A percentile compares a stretch with the other conserved stretches of the same genome.
These are phyloP conservation scores for Phytopythium mirpurense DNA, from an alignment of 352 stramenopile genomes.

Conservation along the genomic window DNA sequence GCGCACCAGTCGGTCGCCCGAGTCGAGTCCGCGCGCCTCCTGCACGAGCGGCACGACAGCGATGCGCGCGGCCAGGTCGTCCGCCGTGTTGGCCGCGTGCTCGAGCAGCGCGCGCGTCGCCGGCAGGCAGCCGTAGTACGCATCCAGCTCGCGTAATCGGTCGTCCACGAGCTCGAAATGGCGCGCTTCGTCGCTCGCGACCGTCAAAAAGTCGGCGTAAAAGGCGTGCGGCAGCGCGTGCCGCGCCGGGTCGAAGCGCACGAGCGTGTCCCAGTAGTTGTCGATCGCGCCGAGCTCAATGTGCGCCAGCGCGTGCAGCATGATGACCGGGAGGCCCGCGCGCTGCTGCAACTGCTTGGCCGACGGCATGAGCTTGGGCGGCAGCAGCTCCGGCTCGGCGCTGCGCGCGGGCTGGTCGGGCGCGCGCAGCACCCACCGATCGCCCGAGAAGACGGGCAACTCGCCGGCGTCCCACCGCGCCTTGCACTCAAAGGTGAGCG, in stretches of 20 bases:
- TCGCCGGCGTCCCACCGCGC: constrained; percentile 29
- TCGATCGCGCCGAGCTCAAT: constrained; percentile 85
- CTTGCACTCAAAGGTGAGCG: constrained; percentile 55
- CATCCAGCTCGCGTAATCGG: constrained; percentile 51
- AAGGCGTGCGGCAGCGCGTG: constrained; percentile 51
- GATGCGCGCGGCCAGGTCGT: constrained; percentile 60
- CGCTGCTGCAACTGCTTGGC: constrained; percentile 59
- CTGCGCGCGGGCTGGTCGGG: constrained; percentile 46
- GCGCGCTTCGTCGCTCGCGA: constrained; percentile 70
- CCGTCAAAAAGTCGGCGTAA: constrained; percentile 69
- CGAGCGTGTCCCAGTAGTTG: constrained; percentile 87
- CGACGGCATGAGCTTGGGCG: constrained; percentile 67
- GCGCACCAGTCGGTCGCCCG: constrained; percentile 66
- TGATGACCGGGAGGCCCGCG: constrained; percentile 52
- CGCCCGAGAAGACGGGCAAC: constrained; percentile 29
- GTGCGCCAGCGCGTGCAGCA: constrained; percentile 80
- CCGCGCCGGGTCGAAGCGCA: constrained; percentile 58
- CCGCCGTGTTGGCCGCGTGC: constrained; percentile 66
- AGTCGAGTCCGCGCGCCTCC: constrained; percentile 73
- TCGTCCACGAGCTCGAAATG: constrained; percentile 78
- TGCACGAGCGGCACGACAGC: constrained; percentile 80
- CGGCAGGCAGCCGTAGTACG: constrained; percentile 61
- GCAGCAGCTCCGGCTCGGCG: constrained; percentile 35
- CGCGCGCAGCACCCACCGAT: constrained; percentile 29
- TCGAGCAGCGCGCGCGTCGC: constrained; percentile 64